Evolutionary conservation across 2,329 filamentous ascomycete genomes (phyloP).

Genomic region (Arthroderma sp.): DNA sequence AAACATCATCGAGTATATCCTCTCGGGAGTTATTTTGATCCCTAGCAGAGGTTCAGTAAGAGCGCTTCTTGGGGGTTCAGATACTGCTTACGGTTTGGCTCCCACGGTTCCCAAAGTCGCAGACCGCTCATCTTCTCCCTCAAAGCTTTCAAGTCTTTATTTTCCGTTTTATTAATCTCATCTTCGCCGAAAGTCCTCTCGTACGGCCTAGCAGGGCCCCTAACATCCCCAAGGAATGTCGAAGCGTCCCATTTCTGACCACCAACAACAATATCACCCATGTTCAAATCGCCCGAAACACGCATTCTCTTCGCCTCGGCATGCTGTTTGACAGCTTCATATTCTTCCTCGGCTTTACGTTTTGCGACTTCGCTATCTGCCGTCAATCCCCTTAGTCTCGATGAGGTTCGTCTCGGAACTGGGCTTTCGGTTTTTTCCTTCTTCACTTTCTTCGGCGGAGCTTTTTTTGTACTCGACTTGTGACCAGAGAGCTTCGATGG

Average conservation of each 20-base stretch:
- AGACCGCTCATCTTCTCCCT: slow-evolving; percentile 65
- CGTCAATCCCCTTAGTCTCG: slow-evolving; percentile 47
- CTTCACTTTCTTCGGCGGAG: slow-evolving; percentile 39
- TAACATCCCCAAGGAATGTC: slow-evolving; percentile 48
- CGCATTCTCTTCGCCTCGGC: slow-evolving; percentile 50
- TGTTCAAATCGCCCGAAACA: slow-evolving; percentile 53
- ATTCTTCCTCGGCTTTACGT: slow-evolving; percentile 54
- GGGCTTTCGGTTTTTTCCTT: slow-evolving; percentile 49
- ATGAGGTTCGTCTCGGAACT: slow-evolving; percentile 46
- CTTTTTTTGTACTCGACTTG: slow-evolving; percentile 35
- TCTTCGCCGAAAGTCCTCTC: slow-evolving; percentile 76
- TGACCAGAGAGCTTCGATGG: slow-evolving; percentile 35
- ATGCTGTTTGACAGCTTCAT: slow-evolving; percentile 42
- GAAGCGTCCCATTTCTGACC: slow-evolving; percentile 62
- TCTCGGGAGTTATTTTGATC: slow-evolving; percentile 81
- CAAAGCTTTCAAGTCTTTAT: slow-evolving; percentile 60
- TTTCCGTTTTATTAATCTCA: slow-evolving; percentile 64
- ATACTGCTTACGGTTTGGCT: slow-evolving; percentile 53
- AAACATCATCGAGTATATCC: slow-evolving; percentile 76
- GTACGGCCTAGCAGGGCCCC: slow-evolving; percentile 60
- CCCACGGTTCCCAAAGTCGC: slow-evolving; percentile 69
- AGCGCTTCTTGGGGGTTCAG: no score
- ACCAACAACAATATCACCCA: slow-evolving; percentile 66
- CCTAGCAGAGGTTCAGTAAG: slow-evolving; percentile 33
- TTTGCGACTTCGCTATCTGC: slow-evolving; percentile 56